Conservation (phyloP, 2,329 filamentous ascomycete genomes). For the Aureobasidium uvarum region DNA sequence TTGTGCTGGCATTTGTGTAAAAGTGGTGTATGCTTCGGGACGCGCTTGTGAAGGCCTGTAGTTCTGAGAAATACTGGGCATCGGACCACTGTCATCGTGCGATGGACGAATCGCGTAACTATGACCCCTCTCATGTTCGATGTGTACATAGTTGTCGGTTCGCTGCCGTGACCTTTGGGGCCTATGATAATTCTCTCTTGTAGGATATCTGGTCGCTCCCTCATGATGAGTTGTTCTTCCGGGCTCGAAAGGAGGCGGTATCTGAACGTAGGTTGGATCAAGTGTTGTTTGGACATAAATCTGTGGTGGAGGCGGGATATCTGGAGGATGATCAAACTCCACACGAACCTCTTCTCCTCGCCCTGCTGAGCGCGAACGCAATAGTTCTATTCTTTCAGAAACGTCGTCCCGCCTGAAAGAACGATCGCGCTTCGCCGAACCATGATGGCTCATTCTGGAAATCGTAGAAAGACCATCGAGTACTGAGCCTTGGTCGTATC, state of each 20-base stretch:
- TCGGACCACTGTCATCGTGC: not conserved
- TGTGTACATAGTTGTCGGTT: not conserved
- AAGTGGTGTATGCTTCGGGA: not conserved
- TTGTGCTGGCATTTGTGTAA: not conserved
- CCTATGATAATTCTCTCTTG: not conserved
- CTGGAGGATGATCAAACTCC: not conserved
- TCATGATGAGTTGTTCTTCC: not conserved
- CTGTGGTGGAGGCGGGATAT: not conserved
- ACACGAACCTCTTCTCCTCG: not conserved
- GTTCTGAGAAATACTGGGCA: constrained; percentile 1
- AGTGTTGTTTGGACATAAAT: not conserved
- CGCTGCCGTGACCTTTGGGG: not conserved
- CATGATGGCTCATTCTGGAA: not conserved
- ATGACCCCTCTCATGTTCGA: not conserved
- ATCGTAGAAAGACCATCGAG: not conserved
- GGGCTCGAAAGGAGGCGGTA: not conserved
- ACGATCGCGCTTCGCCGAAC: not conserved
- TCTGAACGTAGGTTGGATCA: not conserved
- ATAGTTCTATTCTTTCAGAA: not conserved
- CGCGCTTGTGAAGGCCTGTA: not conserved
- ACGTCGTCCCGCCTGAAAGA: not conserved
- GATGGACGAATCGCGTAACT: not conserved
- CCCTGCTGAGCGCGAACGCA: not conserved
- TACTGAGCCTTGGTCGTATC: not conserved
- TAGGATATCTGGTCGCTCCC: not conserved